A percentile compares a stretch with the other conserved stretches of the same genome.
Conservation (phyloP, 768 basidiomycete genomes). For the Xanthoconium stramineum region DNA sequence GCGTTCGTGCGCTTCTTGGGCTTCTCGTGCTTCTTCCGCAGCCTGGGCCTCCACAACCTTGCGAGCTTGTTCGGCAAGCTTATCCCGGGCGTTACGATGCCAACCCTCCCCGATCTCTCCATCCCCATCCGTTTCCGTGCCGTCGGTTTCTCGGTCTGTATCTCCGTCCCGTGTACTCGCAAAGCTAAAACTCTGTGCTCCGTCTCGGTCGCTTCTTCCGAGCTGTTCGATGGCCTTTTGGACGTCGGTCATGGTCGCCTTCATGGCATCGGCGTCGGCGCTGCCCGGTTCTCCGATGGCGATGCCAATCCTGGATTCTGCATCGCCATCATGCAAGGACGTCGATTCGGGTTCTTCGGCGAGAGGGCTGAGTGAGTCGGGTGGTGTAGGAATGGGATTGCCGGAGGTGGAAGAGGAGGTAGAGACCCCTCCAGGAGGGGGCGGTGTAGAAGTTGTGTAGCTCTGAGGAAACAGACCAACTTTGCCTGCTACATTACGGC, state of each 20-base stretch:
- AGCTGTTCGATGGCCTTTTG: conserved; percentile 89
- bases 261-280: conserved; percentile 62
- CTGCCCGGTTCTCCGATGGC: conserved; percentile 21
- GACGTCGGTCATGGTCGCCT: conserved; percentile 85
- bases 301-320: conserved; percentile 27
- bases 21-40: conserved; percentile 47
- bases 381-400: conserved; percentile 16
- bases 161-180: conserved; percentile 59
- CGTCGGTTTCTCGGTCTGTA: conserved; percentile 46
- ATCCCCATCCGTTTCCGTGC: conserved; percentile 50
- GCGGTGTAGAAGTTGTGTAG: conserved; percentile 69
- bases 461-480: conserved; percentile 89
- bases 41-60: conserved; percentile 48
- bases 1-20: conserved; percentile 44
- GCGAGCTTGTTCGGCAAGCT: conserved; percentile 68
- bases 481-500: conserved; percentile 77
- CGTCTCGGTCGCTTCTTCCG: conserved; percentile 55
- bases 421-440: conserved; percentile 30
- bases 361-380: conserved; percentile 40
- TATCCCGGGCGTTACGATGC: conserved; percentile 63
- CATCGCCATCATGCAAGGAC: conserved; percentile 26
- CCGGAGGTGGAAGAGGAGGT: conserved; percentile 27
- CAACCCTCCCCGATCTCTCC: conserved; percentile 57
- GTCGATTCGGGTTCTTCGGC: conserved; percentile 46
- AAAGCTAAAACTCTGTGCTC: conserved; percentile 73